Evolutionary conservation across 2,329 filamentous ascomycete genomes (phyloP), one percentile per base, ranked within the genome.

Genomic region (Anisogramma anomala): DNA sequence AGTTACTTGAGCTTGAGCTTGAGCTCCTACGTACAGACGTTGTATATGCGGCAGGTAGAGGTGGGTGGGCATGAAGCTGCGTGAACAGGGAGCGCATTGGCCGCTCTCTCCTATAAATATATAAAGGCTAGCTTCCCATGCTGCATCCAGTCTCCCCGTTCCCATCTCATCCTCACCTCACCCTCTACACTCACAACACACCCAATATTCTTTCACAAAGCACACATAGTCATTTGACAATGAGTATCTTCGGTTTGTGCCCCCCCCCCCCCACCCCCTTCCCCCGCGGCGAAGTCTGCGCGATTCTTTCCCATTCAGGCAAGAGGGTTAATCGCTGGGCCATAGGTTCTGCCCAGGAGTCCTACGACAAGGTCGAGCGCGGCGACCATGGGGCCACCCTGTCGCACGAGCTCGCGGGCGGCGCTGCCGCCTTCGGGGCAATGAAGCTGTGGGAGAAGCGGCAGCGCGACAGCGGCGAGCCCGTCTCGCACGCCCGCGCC

Each of bases 391-490:
- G 84, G 62, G 67, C 71, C 52, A 72, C 72, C 56, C 64, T 84
- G 55, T 72, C 73, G 51, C 84, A 89, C 63, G 83, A 91, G 66
- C 56, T 84, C 35, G 58, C 88, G 42, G 83, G 79, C 49, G 82
- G 82, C 48, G 84, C 77, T 43, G 84, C 83, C 43, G 77, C 80
- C 48, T 89, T 89, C 57, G 79, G 76, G 49, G 84, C 78, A 53
- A 82, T 89, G 73, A 86, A 86, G 69, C 67, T 79, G 17, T 88
- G 79, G 54, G 83, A 88, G 64, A 79, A 87, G 60, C 68, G 74
- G 53, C 81, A 87, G 66, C 79, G 81, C 54, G 67, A 64, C 42
- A 68, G 84, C 58, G 83, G 79, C 77, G 65, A 86, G 67, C 58
- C 71, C 6, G 78, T 88, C 52, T 72, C 69, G 49, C 84, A 89